Evolutionary conservation across 805 yeast genomes (phyloP), one percentile per base, ranked within the genome.

Genomic region (Debaryomyces castellii): DNA sequence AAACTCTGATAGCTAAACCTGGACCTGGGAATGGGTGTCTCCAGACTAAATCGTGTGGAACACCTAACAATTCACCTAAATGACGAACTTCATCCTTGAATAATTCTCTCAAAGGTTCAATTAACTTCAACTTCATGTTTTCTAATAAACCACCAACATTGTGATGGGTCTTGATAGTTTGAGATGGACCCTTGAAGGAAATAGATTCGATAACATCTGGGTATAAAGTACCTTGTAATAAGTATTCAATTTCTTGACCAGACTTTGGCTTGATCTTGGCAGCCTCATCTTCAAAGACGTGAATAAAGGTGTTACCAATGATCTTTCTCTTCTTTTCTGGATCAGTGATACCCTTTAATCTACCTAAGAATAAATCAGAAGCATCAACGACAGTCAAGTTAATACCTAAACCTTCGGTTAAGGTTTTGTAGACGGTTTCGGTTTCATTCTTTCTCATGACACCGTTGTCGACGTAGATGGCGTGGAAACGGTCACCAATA

Each of bases 11-110:
- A 58, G 97, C 99, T 65, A 94, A 87, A 77, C 99, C 99, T 67
- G 99, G 99, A 67, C 99, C 99, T 60, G 99, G 99, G 96, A 94
- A 94, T 47, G 99, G 99, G 68, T 94, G 99, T 80, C 99, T 89
- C 98, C 98, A 92, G 56, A 94, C 98, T 58, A 94, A 80, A 59
- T 94, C 98, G 64, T 89, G 94, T 28, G 97, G 95, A 59, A 94
- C 92, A 41, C 96, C 97, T 74, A 94, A 75, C 44, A 94, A 73
- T 76, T 89, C 89, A 73, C 99, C 99, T 57, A 94, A 77, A 59
- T 85, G 88, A 73, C 99, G 89, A 48, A 94, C 99, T 79, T 94
- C 99, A 69, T 94, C 99, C 76, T 94, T 94, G 82, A 94, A 94
- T 62, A 94, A 81, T 78, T 94, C 99, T 73, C 99, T 87, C 67